A percentile compares a stretch with the other conserved stretches of the same genome.
These are phyloP conservation scores for Ogataea pilisensis DNA, from an alignment of 805 yeast genomes.

Conservation along the genomic window DNA sequence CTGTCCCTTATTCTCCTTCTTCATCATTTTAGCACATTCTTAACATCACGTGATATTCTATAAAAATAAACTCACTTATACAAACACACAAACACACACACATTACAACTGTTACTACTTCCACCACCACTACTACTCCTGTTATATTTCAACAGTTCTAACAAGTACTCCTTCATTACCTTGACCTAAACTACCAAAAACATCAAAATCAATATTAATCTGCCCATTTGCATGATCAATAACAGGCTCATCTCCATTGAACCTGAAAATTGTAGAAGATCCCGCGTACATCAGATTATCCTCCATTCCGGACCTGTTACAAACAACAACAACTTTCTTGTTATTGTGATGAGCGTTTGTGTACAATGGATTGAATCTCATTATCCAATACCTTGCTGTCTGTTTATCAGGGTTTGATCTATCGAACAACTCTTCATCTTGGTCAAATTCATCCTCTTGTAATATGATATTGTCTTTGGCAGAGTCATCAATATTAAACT, in stretches of 20 bases:
- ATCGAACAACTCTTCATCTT: conserved; percentile 5
- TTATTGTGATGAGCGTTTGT: conserved; percentile 12
- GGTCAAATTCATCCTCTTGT: neutral
- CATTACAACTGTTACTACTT: too few relatives aligned
- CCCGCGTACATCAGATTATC: conserved; percentile 66
- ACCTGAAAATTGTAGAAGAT: conserved; percentile 52
- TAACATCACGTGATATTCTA: too few relatives aligned
- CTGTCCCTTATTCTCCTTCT: too few relatives aligned
- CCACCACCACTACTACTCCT: too few relatives aligned
- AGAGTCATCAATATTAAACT: conserved; percentile 13
- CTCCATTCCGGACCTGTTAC: conserved; percentile 81
- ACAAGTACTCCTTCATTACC: conserved; percentile 62
- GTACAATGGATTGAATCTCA: conserved; percentile 43
- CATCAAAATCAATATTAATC: conserved; percentile 39
- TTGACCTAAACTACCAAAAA: conserved; percentile 55
- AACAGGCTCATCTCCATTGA: conserved; percentile 36
- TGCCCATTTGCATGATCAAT: conserved; percentile 21
- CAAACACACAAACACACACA: too few relatives aligned
- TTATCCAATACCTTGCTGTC: conserved; percentile 58
- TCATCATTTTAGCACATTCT: too few relatives aligned
- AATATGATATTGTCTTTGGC: conserved; percentile 4
- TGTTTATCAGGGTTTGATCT: conserved; percentile 20
- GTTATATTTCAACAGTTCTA: conserved; percentile 48
- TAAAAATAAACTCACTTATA: too few relatives aligned
- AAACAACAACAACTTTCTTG: conserved; percentile 41